Base-by-base conservation (phyloP, 257 asterid species). In the Penstemon eatonii region DNA sequence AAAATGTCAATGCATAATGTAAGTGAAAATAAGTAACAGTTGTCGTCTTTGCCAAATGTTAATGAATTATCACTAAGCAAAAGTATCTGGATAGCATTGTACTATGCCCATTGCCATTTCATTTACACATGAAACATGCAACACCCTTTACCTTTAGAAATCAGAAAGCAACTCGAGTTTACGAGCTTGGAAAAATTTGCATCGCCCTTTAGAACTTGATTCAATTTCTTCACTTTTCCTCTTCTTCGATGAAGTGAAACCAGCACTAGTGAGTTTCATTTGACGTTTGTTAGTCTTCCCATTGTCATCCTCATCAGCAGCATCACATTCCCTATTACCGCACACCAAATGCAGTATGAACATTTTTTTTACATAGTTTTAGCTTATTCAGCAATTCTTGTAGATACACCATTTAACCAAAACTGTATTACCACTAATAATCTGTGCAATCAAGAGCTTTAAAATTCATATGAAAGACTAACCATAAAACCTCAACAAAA, bases 131-230 rank as follows among this genome's bases (percentile, higher is more conserved):
- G 33, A 25, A 25, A 25, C 3, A 25, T 25, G 33, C 33, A 25
- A 25, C 33, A 25, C 33, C 33, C 33, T 37, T 69, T 41, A 62
- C 72, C 75, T 72, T 74, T 80, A 90, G 75, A 93, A 90, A 68
- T 86, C 77, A 33, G 85, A 66, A 63, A 93, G 84, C 56, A 81
- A 81, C 82, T 93, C 90, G 11, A 93, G 96, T 78, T 93, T 90
- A 68, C 98, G 97, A 80, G 97, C 80, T 75, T 85, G 97, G 73
- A 92, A 88, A 78, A 92, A 92, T 66, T 92, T 90, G 94, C 92
- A 86, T 38, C 94, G 95, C 4, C 95, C 95, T 77, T 83, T 85
- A 3, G 87, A 96, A 68, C 84, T 88, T 63, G 98, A 92, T 80
- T 86, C 91, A 12, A 80, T 86, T 55, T 90, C 98, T 80, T 92